A percentile compares a stretch with the other conserved stretches of the same genome.
phyloP scores from a whole-genome alignment of 1,284 basidiomycete species.

The Earliella scabrosa region DNA sequence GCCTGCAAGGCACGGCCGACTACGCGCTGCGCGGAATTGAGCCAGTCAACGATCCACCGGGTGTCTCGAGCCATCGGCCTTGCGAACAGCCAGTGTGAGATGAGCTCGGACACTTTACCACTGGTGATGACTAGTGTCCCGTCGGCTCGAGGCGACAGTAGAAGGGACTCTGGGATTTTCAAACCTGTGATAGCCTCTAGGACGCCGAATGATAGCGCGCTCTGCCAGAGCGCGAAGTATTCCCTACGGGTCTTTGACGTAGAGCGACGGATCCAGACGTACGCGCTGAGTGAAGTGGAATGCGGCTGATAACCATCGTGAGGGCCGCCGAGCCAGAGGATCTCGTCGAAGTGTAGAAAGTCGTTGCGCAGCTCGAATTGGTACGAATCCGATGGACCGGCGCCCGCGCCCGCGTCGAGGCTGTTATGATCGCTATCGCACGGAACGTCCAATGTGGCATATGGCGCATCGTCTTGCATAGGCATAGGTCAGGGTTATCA shows the following conservation, averaged over 20 bases:
- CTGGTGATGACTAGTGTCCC: neutral
- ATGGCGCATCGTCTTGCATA: neutral
- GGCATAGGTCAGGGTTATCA: neutral
- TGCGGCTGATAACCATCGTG: conserved; percentile 1
- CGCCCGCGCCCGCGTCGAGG: too few relatives aligned
- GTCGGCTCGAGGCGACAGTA: neutral
- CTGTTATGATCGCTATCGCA: too few relatives aligned
- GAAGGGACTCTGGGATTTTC: conserved; percentile 1
- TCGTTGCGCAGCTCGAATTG: neutral
- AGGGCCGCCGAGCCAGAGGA: neutral
- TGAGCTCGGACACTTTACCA: neutral
- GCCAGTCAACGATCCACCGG: too few relatives aligned
- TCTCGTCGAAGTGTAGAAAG: neutral
- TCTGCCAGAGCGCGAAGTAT: conserved; percentile 7
- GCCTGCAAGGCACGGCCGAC: too few relatives aligned
- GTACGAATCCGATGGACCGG: too few relatives aligned
- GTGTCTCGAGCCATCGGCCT: too few relatives aligned
- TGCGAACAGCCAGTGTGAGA: neutral
- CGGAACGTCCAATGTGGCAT: too few relatives aligned
- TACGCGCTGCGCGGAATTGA: too few relatives aligned
- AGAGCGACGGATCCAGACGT: neutral
- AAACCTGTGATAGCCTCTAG: conserved; percentile 6
- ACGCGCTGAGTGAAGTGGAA: neutral
- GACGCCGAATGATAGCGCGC: conserved; percentile 10
- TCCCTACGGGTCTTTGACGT: neutral